Conservation (phyloP, 352 stramenopile genomes). For the Globisporangium yorkense region DNA sequence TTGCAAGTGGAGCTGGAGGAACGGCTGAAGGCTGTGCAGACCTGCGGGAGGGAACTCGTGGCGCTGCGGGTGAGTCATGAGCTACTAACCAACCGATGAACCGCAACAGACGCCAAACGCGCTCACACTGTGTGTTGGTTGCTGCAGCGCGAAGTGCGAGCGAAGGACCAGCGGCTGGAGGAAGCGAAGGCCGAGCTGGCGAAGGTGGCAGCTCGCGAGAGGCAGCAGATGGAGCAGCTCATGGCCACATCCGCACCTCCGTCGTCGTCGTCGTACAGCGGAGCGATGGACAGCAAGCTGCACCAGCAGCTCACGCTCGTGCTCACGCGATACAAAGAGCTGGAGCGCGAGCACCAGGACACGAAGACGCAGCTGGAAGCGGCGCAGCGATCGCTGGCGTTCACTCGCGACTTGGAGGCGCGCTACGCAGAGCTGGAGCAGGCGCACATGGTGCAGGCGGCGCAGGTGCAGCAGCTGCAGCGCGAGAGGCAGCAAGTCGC, state of each 20-base stretch:
- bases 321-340: slow-evolving; percentile 56
- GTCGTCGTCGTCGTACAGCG: slow-evolving; percentile 4
- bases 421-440: slow-evolving; percentile 59
- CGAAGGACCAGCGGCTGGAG: slow-evolving; percentile 38
- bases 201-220: slow-evolving; percentile 29
- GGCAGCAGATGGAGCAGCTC: slow-evolving; percentile 33
- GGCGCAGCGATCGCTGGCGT: slow-evolving; percentile 21
- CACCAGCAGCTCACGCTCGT: slow-evolving; percentile 51
- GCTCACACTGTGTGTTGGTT: neutral
- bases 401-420: slow-evolving; percentile 33
- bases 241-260: slow-evolving; percentile 1
- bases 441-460: slow-evolving; percentile 61
- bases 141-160: slow-evolving; percentile 35
- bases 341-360: slow-evolving; percentile 35
- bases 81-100: neutral
- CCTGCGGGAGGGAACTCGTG: slow-evolving; percentile 59
- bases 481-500: slow-evolving; percentile 50
- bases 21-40: slow-evolving; percentile 44
- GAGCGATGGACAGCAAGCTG: slow-evolving; percentile 12
- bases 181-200: slow-evolving; percentile 28
- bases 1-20: slow-evolving; percentile 55
- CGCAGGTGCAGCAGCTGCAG: slow-evolving; percentile 61
- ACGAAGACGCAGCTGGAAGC: slow-evolving; percentile 30
- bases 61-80: slow-evolving; percentile 30
- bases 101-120: neutral